Base-by-base conservation (phyloP, 257 asterid species). In the Penstemon barbatus region DNA sequence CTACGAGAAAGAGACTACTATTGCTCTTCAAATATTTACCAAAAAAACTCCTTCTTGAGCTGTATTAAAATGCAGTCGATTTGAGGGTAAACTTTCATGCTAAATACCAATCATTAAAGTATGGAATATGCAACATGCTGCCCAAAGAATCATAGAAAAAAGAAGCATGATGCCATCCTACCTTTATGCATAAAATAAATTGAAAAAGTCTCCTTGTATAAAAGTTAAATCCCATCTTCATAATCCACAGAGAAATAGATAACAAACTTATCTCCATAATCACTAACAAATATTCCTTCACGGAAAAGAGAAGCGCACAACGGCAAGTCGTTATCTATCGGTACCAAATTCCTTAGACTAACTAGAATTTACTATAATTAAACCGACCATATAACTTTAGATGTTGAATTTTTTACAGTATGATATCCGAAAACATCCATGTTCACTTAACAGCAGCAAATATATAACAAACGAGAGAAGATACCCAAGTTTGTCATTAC, bases 331-430 rank as follows among this genome's bases (percentile, higher is more conserved):
- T 37, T 37, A 63, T 11, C 33, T 1, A 25, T 25, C 3, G 33
- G 33, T 25, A 25, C 59, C 53, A 45, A 65, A 36, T 19, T 40
- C 39, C 57, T 49, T 56, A 59, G 63, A 63, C 57, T 45, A 53
- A 59, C 66, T 12, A 69, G 18, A 70, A 74, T 73, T 50, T 79
- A 70, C 65, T 69, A 75, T 74, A 63, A 60, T 79, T 73, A 79
- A 70, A 71, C 61, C 11, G 71, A 76, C 73, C 70, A 73, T 68
- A 61, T 65, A 65, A 73, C 77, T 52, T 68, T 46, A 5, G 66
- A 75, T 25, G 58, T 71, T 57, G 78, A 75, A 72, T 44, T 83
- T 25, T 83, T 77, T 80, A 80, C 88, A 84, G 87, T 75, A 82
- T 68, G 73, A 82, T 73, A 78, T 61, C 74, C 66, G 75, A 79